Base-by-base conservation (phyloP, 352 stramenopile genomes). In the Globisporangium mamillatum region DNA sequence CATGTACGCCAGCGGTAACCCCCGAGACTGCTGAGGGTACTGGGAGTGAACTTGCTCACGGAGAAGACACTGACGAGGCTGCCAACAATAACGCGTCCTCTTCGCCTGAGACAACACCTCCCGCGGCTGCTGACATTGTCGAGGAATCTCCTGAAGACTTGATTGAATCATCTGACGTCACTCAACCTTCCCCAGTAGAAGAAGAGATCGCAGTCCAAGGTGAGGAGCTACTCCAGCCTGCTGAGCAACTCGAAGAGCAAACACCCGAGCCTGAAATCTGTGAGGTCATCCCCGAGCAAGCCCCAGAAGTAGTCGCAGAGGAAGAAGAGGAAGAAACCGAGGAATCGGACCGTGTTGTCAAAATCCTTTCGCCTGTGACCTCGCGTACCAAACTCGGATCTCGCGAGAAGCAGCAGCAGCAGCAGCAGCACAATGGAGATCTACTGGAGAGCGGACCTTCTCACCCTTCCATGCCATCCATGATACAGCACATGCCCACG, bases 401-500 rank as follows among this genome's bases (percentile, higher is more conserved):
- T 6, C 66, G 54, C n/a, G 52, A 71, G 25, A 60, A 62, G 22
- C 27, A 18, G 29, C 29, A 24, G 22, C 27, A 18, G 29, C 29
- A 24, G 22, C 22, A 41, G 29, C 27, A 32, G 4, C 18, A 24
- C 3, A 48, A 10, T 50, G 3, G 22, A 55, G 24, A 29, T 18
- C 48, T 10, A 36, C 5, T 10, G n/a, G 25, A 44, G 36, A 44
- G 16, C 27, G 16, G 38, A 46, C 3, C 20, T n/a, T 25, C 41
- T 52, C n/a, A 9, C 12, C n/a, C 56, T 18, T 32, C 27, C 3
- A 32, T 32, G 3, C 27, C 3, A 3, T 5, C 6, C 8, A 52
- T 48, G 24, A 60, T 78, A 32, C 71, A 76, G 4, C 72, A 78
- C 58, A 76, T 76, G 69, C 50, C 60, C 1, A 71, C 75, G 8